Base-by-base conservation (phyloP, 805 yeast species). In the Myxozyma geophila region DNA sequence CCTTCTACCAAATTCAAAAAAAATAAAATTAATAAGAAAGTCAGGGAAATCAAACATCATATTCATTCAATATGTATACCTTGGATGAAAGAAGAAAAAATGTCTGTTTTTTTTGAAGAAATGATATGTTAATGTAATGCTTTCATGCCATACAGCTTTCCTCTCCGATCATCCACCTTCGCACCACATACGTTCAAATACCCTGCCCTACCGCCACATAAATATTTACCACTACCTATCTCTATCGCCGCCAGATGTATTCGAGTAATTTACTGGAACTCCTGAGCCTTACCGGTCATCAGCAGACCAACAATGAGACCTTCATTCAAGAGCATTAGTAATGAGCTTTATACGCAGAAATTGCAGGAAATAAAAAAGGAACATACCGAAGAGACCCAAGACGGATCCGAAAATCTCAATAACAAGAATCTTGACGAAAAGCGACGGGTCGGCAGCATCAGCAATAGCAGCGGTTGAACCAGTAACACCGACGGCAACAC, bases 401-500 rank as follows among this genome's bases (percentile, higher is more conserved):
- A 95, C 96, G 23, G 96, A 89, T 41, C 99, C 99, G 74, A 95
- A 95, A 81, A 95, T 95, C 82, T 95, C 99, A 72, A 95, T 88
- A 67, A 95, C 99, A 73, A 95, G 85, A 64, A 95, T 95, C 79
- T 95, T 95, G 67, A 95, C 99, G 73, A 95, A 95, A 69, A 95
- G 81, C 3, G 97, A 84, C 28, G 97, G 86, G 79, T 95, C 98
- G 10, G 99, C 98, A 37, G 99, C 99, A 78, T 95, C 99, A 50
- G 96, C 86, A 66, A 95, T 85, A 47, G 99, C 99, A 41, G 98
- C 99, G n/a, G 98, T 95, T 33, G 98, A 87, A 54, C 99, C 99
- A 15, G 99, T 95, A 66, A 95, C 83, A 67, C 99, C 99, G 54
- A 95, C 99, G 2, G 97, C 93, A 60, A 95, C 81, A 80, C 99